Base-by-base conservation (phyloP, 257 asterid species). In the Eustoma russellianum region DNA sequence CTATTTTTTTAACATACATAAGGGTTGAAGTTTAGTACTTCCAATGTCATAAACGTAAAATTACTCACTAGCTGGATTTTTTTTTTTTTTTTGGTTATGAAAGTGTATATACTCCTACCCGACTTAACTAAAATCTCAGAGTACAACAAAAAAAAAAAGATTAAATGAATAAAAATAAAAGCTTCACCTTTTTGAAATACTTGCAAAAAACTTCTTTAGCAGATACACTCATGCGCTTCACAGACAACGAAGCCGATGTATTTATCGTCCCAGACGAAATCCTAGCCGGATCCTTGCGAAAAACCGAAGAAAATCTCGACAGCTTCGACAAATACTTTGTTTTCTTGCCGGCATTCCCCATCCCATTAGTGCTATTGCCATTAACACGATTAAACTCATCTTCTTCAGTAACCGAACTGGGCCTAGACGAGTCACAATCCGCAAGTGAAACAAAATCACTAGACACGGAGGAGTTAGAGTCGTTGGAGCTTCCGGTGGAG, bases 171-270 rank as follows among this genome's bases (percentile, higher is more conserved):
- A 7, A 38, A 38, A 7, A 5, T 7, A 38, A 38, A 38, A 11
- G 43, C 43, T 85, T 88, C 46, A 83, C 94, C 50, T 83, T 88
- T 9, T 75, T 88, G 61, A 88, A 51, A 60, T 88, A 88, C 70
- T 77, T 82, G 7, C 82, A 72, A 2, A 88, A 68, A 14, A 82
- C 94, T 28, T 85, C 97, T 55, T 74, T 68, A 9, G 95, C 93
- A 24, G 66, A 70, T 7, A 82, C 52, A 65, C 95, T 75, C 81
- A 70, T 74, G 41, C 87, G 83, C 62, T 72, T 83, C 8, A 66
- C 74, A 11, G 59, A 28, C 5, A 46, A 56, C 14, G 67, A 9
- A 1, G 60, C 11, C 2, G 59, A 19, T 28, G 43, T 4, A 0
- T 38, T 19, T 3, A 41, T n/a, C n/a, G n/a, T 28, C 1, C 53